Base-by-base conservation (phyloP, 1,284 basidiomycete genomes). In the Pseudozyma thailandica region DNA sequence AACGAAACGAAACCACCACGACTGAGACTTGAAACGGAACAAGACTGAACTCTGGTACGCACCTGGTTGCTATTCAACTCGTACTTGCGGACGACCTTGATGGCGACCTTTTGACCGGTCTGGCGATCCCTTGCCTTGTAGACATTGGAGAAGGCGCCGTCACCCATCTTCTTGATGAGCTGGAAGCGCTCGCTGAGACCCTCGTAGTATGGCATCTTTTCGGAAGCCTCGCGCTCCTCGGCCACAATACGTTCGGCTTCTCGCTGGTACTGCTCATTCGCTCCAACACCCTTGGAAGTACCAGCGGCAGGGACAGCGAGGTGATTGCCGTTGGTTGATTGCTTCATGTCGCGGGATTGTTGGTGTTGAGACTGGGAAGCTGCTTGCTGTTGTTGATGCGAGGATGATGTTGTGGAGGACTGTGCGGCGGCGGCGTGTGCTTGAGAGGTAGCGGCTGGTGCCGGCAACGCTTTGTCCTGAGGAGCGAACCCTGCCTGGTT, bases 41-140 rank as follows among this genome's bases (percentile, higher is more conserved):
- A 33, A 27, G 35, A 46, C 27, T 26, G 12, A 54, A 93, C 90
- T 84, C 13, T 6, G 25, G 15, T 31, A 55, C 51, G 42, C 41
- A 98, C 95, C 91, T 98, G 95, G 13, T 91, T 91, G 45, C 92
- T 89, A 83, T 92, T 97, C 61, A 98, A 86, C 82, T 98, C 96
- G 81, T 89, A 95, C 84, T 98, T 98, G 80, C 96, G 91, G 50
- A 98, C 96, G 50, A 95, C 92, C 85, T 98, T 98, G 86, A 98
- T 92, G 70, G 96, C 96, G 31, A 96, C 92, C 84, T 91, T 92
- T 82, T 89, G 86, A 18, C 90, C 89, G 16, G 90, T 90, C 52
- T 87, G 85, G 55, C 89, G 85, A 84, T 97, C 92, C 52, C 91
- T 79, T 3, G 94, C 96, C 83, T 93, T 93, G 88, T 96, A 98